Conservation (phyloP, 2,329 filamentous ascomycete genomes). For the Nigrograna mackinnonii region DNA sequence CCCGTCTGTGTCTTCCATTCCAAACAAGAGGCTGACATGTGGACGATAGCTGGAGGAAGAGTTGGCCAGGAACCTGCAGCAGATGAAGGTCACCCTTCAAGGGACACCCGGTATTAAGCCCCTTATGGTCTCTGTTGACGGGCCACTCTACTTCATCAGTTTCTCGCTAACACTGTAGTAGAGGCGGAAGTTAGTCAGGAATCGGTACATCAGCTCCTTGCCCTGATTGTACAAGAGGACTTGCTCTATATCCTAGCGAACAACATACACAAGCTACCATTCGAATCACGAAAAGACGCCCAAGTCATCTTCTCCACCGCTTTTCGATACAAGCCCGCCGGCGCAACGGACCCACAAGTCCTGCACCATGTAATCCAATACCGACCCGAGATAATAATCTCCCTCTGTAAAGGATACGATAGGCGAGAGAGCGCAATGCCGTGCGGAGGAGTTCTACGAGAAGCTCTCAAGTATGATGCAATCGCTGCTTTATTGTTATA, state of each 20-base stretch:
- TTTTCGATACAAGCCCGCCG: conserved; percentile 81
- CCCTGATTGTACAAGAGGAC: conserved; percentile 84
- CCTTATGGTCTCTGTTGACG: no score
- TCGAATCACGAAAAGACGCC: conserved; percentile 94
- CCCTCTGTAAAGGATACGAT: conserved; percentile 87
- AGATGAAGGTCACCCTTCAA: conserved; percentile 93
- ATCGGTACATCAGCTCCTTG: conserved; percentile 84
- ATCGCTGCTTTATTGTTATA: conserved; percentile 91
- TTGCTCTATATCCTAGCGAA: conserved; percentile 82
- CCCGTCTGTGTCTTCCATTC: conserved; percentile 5
- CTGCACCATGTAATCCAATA: conserved; percentile 87
- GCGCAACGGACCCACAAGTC: conserved; percentile 76
- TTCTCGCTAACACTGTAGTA: conserved; percentile 49
- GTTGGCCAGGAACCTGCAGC: conserved; percentile 78
- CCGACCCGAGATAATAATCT: conserved; percentile 83
- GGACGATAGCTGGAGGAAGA: conserved; percentile 74
- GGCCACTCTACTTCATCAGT: no score
- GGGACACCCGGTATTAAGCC: conserved; percentile 87
- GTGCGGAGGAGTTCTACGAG: conserved; percentile 85
- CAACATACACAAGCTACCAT: conserved; percentile 82
- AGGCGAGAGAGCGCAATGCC: conserved; percentile 89
- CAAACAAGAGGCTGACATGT: conserved; percentile 22
- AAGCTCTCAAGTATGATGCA: conserved; percentile 88
- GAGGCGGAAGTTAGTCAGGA: conserved; percentile 87
- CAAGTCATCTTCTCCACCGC: conserved; percentile 96